These are phyloP conservation scores for Phytopythium chamaehyphon DNA, from an alignment of 352 stramenopile species.

Conservation along the genomic window DNA sequence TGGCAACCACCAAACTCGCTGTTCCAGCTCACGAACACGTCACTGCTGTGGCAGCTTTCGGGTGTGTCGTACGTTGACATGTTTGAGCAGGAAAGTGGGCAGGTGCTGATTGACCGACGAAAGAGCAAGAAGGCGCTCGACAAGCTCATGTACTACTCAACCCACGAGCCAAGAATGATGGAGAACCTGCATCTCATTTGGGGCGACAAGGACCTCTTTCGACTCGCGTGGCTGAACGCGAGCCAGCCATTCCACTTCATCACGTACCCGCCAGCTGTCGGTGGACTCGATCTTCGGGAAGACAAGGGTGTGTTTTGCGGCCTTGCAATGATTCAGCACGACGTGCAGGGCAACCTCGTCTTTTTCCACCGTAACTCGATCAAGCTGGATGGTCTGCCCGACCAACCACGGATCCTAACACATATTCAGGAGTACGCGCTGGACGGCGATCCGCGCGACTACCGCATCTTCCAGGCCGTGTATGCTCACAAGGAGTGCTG, in stretches of 20 bases:
- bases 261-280: slow-evolving; percentile 59
- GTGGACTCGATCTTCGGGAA: slow-evolving; percentile 57
- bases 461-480: slow-evolving; percentile 80
- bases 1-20: slow-evolving; percentile 81
- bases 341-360: slow-evolving; percentile 75
- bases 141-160: slow-evolving; percentile 87
- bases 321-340: slow-evolving; percentile 84
- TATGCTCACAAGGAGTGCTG: slow-evolving; percentile 82
- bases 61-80: slow-evolving; percentile 70
- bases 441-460: slow-evolving; percentile 62
- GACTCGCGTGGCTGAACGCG: slow-evolving; percentile 74
- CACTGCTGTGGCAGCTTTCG: slow-evolving; percentile 72
- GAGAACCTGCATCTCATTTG: slow-evolving; percentile 78
- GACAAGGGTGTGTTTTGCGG: slow-evolving; percentile 81
- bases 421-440: slow-evolving; percentile 81
- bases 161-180: slow-evolving; percentile 57
- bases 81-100: slow-evolving; percentile 85
- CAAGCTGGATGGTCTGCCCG: slow-evolving; percentile 66
- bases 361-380: slow-evolving; percentile 88
- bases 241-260: slow-evolving; percentile 82
- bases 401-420: slow-evolving; percentile 74
- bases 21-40: slow-evolving; percentile 74
- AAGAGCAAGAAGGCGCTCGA: slow-evolving; percentile 71
- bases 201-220: slow-evolving; percentile 87
- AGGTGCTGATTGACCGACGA: slow-evolving; percentile 81